A percentile compares a stretch with the other conserved stretches of the same genome.
These are phyloP conservation scores for Pythium sp. DNA, from an alignment of 352 stramenopile genomes.

Conservation along the genomic window DNA sequence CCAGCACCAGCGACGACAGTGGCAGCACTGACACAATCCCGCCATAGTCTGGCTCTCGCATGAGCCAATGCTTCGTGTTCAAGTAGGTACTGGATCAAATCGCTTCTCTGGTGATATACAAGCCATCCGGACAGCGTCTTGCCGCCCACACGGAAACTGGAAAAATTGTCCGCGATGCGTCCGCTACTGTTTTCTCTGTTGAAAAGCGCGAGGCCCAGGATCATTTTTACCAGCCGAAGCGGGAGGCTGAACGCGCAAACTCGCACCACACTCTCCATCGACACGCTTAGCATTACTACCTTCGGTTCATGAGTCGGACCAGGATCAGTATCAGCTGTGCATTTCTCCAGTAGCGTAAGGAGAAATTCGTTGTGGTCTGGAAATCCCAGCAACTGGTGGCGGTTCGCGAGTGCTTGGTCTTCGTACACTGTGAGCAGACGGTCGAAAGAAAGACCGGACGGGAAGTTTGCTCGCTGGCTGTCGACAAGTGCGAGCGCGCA, in stretches of 20 bases:
- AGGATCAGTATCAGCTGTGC: not conserved
- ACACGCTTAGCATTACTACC: not conserved
- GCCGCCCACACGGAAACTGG: slow-evolving; percentile 18
- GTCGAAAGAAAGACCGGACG: no score
- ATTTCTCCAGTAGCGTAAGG: slow-evolving; percentile 2
- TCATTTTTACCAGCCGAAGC: slow-evolving; percentile 12
- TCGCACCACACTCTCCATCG: slow-evolving; percentile 21
- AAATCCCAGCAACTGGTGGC: not conserved
- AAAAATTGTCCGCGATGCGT: not conserved
- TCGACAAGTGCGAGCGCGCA: slow-evolving; percentile 27
- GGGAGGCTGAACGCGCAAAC: slow-evolving; percentile 30
- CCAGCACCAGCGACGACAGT: no score
- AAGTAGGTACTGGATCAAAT: slow-evolving; percentile 23
- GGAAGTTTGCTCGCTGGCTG: not conserved
- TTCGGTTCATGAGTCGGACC: no score
- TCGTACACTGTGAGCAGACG: slow-evolving; percentile 21
- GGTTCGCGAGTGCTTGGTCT: slow-evolving; percentile 3
- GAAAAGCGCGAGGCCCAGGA: slow-evolving; percentile 2
- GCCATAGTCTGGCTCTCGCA: not conserved
- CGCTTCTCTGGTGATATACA: slow-evolving; percentile 17
- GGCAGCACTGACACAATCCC: not conserved
- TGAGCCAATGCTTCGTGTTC: not conserved
- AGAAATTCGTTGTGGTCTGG: not conserved
- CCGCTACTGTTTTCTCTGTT: not conserved
- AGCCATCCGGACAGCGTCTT: slow-evolving; percentile 35